These are phyloP conservation scores for Leccinum subrobustum DNA, from an alignment of 1,284 basidiomycete genomes.

Conservation along the genomic window DNA sequence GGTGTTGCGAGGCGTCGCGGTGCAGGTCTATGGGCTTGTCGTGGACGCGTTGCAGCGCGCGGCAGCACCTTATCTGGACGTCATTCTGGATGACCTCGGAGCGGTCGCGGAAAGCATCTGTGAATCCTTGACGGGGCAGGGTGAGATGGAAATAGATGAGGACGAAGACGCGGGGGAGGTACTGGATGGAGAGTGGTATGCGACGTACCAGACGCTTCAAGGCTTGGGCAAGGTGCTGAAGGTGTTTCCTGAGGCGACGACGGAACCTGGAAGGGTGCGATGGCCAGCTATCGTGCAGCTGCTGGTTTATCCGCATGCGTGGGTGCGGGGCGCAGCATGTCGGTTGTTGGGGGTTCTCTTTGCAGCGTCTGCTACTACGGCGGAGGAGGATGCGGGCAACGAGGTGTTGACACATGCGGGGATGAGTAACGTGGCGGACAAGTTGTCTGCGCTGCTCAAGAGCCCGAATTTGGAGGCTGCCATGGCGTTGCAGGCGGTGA, in stretches of 20 bases:
- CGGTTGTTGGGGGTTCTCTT: constrained; percentile 78
- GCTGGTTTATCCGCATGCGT: constrained; percentile 90
- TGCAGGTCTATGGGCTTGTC: constrained; percentile 81
- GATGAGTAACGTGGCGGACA: constrained; percentile 74
- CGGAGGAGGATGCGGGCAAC: constrained; percentile 15
- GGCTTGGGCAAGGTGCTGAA: constrained; percentile 65
- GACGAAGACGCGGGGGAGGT: constrained; percentile 34
- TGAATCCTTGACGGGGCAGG: constrained; percentile 29
- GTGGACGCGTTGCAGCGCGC: constrained; percentile 59
- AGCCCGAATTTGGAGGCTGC: constrained; percentile 79
- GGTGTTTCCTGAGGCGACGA: constrained; percentile 48
- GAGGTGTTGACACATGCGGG: constrained; percentile 44
- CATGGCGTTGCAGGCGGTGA: constrained; percentile 85
- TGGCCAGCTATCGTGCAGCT: constrained; percentile 72
- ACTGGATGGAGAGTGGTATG: constrained; percentile 66
- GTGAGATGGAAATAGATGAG: constrained; percentile 41
- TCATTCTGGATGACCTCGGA: constrained; percentile 61
- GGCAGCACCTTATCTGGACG: constrained; percentile 45
- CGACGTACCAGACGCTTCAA: constrained; percentile 80
- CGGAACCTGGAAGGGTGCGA: constrained; percentile 38
- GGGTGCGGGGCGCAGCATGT: constrained; percentile 86
- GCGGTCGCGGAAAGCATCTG: constrained; percentile 51
- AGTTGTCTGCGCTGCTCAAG: constrained; percentile 79
- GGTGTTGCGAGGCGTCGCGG: constrained; percentile 68
- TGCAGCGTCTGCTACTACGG: constrained; percentile 32